phyloP scores from a whole-genome alignment of 805 yeast species.

The Crinitomyces ghanaensis region DNA sequence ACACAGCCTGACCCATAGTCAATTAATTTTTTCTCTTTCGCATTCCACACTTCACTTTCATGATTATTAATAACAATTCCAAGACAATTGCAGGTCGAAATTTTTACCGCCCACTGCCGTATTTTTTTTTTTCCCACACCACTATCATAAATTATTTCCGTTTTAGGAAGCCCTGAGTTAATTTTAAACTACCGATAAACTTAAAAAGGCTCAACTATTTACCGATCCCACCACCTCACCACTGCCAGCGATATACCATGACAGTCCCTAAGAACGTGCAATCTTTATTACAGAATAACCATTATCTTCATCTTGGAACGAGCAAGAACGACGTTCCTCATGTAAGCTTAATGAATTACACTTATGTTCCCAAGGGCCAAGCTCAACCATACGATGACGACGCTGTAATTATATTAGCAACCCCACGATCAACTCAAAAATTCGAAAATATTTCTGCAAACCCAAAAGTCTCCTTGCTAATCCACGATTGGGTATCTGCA shows the following conservation, averaged over 20 bases:
- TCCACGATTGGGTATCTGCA: constrained; percentile 85
- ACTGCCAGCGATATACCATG: too few relatives aligned
- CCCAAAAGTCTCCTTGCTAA: constrained; percentile 68
- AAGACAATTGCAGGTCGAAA: too few relatives aligned
- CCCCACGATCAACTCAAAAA: constrained; percentile 63
- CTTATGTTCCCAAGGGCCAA: constrained; percentile 37
- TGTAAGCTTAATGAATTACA: constrained; percentile 84
- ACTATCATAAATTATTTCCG: too few relatives aligned
- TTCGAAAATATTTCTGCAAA: constrained; percentile 56
- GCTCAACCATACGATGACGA: constrained; percentile 28
- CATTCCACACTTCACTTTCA: too few relatives aligned
- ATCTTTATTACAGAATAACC: constrained; percentile 1
- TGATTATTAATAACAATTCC: too few relatives aligned
- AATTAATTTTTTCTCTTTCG: too few relatives aligned
- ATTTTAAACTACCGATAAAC: too few relatives aligned
- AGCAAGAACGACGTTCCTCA: constrained; percentile 66
- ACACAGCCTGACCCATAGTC: too few relatives aligned
- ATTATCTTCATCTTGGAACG: constrained; percentile 73
- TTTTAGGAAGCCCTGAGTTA: too few relatives aligned
- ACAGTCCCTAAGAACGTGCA: neutral
- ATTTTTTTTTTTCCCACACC: too few relatives aligned
- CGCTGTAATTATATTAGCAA: constrained; percentile 56
- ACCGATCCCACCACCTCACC: too few relatives aligned
- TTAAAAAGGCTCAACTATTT: neutral
- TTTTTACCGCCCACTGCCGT: too few relatives aligned